These are phyloP conservation scores for Vitis vinifera DNA, from an alignment of 164 flowering plant species.

Conservation along the genomic window ASM3070453v1 NC_081823.1:2096501-2097000, in stretches of 20 bases:
- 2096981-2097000: too few species aligned
- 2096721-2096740: not conserved
- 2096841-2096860: too few species aligned
- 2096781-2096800: too few species aligned
- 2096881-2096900: not conserved
- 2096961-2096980: too few species aligned
- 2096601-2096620: slow-evolving; percentile 56
- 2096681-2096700: not conserved
- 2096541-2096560: not conserved
- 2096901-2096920: not conserved
- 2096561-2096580: slow-evolving; percentile 57
- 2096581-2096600: slow-evolving; percentile 73
- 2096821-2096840: too few species aligned
- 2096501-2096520: too few species aligned
- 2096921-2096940: not conserved
- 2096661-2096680: not conserved
- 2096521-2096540: not conserved
- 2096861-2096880: too few species aligned
- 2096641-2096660: not conserved
- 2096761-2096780: not conserved
- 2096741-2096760: not conserved
- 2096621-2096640: slow-evolving; percentile 33
- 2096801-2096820: too few species aligned
- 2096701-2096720: not conserved
- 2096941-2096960: not conserved